phyloP scores from a whole-genome alignment of 192 early-diverging fungal genomes.

The Spizellomyces punctatus region DNA sequence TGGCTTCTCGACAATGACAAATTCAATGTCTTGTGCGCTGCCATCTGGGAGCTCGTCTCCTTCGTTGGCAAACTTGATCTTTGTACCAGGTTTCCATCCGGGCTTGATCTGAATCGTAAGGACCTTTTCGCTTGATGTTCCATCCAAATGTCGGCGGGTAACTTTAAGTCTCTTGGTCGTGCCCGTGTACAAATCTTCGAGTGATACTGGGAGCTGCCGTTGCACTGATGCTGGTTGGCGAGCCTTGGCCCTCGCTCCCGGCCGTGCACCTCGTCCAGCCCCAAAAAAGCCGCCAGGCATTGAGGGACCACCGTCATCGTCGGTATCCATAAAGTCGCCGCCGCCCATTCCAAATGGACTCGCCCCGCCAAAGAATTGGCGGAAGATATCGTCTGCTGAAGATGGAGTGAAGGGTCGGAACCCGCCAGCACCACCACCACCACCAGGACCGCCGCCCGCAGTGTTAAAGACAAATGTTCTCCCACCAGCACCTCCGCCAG shows the following conservation, averaged over 20 bases:
- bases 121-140: slow-evolving; percentile 75
- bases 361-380: slow-evolving; percentile 76
- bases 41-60: slow-evolving; percentile 77
- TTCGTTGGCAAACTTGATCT: slow-evolving; percentile 86
- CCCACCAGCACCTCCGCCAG: slow-evolving; percentile 54
- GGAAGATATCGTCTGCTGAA: slow-evolving; percentile 90
- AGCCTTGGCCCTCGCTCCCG: slow-evolving; percentile 20
- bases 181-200: slow-evolving; percentile 92
- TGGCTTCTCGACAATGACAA: slow-evolving; percentile 92
- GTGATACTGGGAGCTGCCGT: slow-evolving; percentile 71
- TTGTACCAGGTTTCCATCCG: slow-evolving; percentile 98
- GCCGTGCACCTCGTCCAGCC: slow-evolving; percentile 13
- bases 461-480: slow-evolving; percentile 71
- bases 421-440: slow-evolving; percentile 56
- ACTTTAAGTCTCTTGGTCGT: slow-evolving; percentile 92
- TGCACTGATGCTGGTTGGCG: slow-evolving; percentile 52
- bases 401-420: slow-evolving; percentile 74
- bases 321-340: slow-evolving; percentile 40
- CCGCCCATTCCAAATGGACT: slow-evolving; percentile 48
- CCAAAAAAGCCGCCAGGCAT: slow-evolving; percentile 55
- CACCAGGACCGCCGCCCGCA: slow-evolving; percentile 29
- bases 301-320: slow-evolving; percentile 35
- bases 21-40: slow-evolving; percentile 87
- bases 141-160: slow-evolving; percentile 60
- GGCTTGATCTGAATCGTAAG: slow-evolving; percentile 84